Evolutionary conservation across 805 yeast species (phyloP), one percentile per base, ranked within the genome.

Genomic region (Pichia membranifaciens): DNA sequence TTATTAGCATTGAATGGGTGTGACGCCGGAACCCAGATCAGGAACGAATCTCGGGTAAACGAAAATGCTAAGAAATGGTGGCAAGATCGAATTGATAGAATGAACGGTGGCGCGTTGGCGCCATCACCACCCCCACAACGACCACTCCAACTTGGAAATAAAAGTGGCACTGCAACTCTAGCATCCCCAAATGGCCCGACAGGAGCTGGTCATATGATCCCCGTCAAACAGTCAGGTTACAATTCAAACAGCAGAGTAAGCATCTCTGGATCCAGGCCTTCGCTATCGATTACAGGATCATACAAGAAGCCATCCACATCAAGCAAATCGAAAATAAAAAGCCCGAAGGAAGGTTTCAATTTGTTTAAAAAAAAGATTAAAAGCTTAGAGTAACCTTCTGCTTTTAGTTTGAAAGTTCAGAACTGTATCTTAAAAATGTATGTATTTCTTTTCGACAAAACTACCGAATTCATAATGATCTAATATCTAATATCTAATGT

Each of bases 1-100:
- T 66, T 81, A 13, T 58, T 84, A 12, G 50, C 79, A 0, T 64
- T 79, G 41, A 82, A 81, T 59, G 86, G 85, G 8, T 68, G 77
- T 29, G 66, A 69, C 10, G 66, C 75, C 8, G 79, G 78, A 7
- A 58, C 58, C 2, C 56, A 52, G 13, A 59, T 69, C 8, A 18
- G 44, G 18, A 15, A 20, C 5, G 48, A 40, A 12, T 31, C 41
- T 5, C 6, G 25, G 2, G 33, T 51, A 4, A 33, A 42, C 18
- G 50, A 60, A 12, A 70, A 65, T 4, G 87, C 85, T n/a, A 54
- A 58, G 16, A 57, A 57, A 4, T 84, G 78, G 57, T 82, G 87
- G 87, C 67, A 68, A 31, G 50, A 60, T 5, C 73, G 71, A 51
- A 60, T 70, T 21, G 68, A 71, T 44, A 56, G 60, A 29, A 51